Percentiles rank a stretch among this genome's conserved stretches.
phyloP scores from a whole-genome alignment of 75 land plant genomes.

The Pinus tabuliformis region DNA sequence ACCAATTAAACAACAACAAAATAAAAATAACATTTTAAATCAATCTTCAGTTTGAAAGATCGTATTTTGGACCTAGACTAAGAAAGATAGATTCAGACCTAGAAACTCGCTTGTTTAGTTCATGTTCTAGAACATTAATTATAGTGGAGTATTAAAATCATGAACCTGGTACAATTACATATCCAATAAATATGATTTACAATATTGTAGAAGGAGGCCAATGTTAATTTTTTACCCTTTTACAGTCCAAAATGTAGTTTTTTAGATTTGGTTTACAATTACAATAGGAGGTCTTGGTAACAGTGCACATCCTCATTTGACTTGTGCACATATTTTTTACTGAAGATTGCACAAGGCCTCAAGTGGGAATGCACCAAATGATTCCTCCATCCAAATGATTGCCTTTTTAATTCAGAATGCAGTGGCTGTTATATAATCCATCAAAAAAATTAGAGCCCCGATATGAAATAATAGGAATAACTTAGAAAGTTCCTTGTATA shows the following conservation, averaged over 20 bases:
- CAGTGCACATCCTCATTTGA: background rate
- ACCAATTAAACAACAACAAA: too few relatives aligned
- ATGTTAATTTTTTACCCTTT: background rate
- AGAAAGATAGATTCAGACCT: too few relatives aligned
- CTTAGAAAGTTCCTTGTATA: background rate
- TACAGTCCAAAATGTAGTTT: background rate
- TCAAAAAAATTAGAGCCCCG: background rate
- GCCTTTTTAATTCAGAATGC: background rate
- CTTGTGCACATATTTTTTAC: background rate
- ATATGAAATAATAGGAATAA: background rate
- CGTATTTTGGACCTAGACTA: too few relatives aligned
- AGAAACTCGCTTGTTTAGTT: too few relatives aligned
- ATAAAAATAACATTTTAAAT: too few relatives aligned
- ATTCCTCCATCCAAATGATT: background rate
- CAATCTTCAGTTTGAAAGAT: too few relatives aligned
- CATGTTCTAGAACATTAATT: background rate
- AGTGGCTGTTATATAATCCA: background rate
- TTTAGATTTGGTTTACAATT: background rate
- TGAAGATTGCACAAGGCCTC: background rate
- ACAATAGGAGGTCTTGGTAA: background rate
- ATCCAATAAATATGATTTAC: background rate
- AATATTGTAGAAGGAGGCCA: background rate
- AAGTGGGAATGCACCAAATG: background rate
- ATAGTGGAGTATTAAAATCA: background rate
- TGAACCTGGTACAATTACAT: conserved; percentile 4